These are phyloP conservation scores for Pinus albicaulis DNA, from an alignment of 75 land plant species.

Conservation along the genomic window DNA sequence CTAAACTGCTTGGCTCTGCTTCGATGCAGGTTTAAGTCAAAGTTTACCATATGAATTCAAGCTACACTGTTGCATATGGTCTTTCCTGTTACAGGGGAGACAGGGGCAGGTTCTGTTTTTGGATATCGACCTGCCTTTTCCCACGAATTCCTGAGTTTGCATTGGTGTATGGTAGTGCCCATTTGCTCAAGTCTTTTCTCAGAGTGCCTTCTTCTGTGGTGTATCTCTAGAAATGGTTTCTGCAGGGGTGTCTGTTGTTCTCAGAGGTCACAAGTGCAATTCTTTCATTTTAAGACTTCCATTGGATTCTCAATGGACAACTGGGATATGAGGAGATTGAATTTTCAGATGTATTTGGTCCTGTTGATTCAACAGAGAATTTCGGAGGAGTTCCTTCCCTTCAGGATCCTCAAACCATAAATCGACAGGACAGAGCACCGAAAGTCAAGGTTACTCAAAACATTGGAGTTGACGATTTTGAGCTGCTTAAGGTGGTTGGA, in stretches of 20 bases:
- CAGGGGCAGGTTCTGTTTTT: conserved; percentile 5
- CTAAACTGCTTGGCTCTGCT: too few relatives aligned
- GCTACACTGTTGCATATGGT: conserved; percentile 2
- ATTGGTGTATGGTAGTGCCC: too few relatives aligned
- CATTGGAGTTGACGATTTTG: conserved; percentile 82
- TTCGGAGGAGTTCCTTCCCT: conserved; percentile 10
- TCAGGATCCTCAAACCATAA: conserved; percentile 52
- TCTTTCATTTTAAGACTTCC: conserved; percentile 8
- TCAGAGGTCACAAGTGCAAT: too few relatives aligned
- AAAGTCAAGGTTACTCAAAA: not conserved
- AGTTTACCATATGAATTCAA: too few relatives aligned
- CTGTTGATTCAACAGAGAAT: conserved; percentile 17
- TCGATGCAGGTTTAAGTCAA: too few relatives aligned
- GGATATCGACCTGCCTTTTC: too few relatives aligned
- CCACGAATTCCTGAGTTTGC: too few relatives aligned
- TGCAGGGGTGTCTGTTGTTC: too few relatives aligned
- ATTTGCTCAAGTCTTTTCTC: too few relatives aligned
- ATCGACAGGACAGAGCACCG: conserved; percentile 29
- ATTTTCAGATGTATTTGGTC: conserved; percentile 79
- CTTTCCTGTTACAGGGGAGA: conserved; percentile 66
- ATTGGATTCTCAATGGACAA: not conserved
- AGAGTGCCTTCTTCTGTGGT: too few relatives aligned
- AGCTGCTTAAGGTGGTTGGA: conserved; percentile 34
- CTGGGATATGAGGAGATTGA: conserved; percentile 48
- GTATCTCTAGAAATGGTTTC: too few relatives aligned